Evolutionary conservation across 345 rosid genomes (phyloP), one percentile per base, ranked within the genome.

Genomic region (Eucalyptus urophylla): DNA sequence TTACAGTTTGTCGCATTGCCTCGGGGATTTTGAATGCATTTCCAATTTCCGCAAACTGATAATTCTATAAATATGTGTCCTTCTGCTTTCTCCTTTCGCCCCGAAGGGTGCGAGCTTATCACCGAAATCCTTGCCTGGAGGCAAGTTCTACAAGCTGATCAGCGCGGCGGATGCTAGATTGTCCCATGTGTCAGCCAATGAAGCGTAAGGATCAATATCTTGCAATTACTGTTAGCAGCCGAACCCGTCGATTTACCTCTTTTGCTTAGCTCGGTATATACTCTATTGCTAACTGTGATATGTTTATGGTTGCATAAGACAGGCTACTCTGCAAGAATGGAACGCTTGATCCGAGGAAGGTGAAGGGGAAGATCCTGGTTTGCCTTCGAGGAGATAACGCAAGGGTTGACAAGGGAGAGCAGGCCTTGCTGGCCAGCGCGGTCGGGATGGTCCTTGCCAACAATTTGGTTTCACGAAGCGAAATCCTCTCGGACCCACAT

Each of bases 391-490:
- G 99, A 10, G 90, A 50, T 5, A 97, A 90, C 88, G 94, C 92
- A 12, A 94, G 98, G 80, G 94, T 96, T 3, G 96, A 95, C 72
- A 96, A 98, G 90, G 97, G 98, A 24, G 88, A 89, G 56, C 94
- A 93, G 54, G 96, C 95, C 37, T 89, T 92, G 44, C 88, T 92
- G 91, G 98, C 93, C 7, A 98, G 99, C 10, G 99, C 97, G 3
- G 95, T 91, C 3, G 98, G 98, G 44, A 95, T 98, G 98, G 93
- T 98, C 88, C 96, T 98, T 15, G 96, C 93, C 69, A 97, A 97
- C 86, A 85, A 90, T 87, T 86, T 86, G 86, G 29, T 56, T 12
- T 81, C 87, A 1, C 99, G 95, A 47, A 93, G 94, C 49, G 96
- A 95, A 83, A 86, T 95, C 80, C 58, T 89, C 14, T 92, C 96